Evolutionary conservation across 768 basidiomycete genomes (phyloP).

Genomic region (Boletus insuetus): DNA sequence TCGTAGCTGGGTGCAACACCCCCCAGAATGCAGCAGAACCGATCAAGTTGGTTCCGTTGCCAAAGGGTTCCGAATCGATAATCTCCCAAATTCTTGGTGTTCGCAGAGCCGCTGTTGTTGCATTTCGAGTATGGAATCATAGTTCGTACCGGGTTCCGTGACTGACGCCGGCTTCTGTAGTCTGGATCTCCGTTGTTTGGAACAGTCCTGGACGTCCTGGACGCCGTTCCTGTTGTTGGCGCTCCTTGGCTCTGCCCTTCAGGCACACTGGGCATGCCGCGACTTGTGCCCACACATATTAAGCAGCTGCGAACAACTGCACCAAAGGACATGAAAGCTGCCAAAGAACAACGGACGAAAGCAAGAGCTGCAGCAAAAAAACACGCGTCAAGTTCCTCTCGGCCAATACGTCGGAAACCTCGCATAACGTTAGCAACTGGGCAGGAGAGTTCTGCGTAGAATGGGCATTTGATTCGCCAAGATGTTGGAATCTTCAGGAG

Average conservation of each 20-base stretch:
- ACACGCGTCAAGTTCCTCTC: slow-evolving; percentile 10
- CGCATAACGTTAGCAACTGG: slow-evolving; percentile 20
- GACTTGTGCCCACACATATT: slow-evolving; percentile 68
- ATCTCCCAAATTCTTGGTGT: slow-evolving; percentile 65
- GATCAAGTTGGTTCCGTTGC: slow-evolving; percentile 62
- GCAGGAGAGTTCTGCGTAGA: slow-evolving; percentile 1
- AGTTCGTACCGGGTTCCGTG: background rate
- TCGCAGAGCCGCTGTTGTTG: slow-evolving; percentile 62
- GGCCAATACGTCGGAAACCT: slow-evolving; percentile 14
- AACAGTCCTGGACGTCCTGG: slow-evolving; percentile 39
- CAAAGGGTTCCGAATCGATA: slow-evolving; percentile 59
- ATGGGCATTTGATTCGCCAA: no score
- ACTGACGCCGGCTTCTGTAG: slow-evolving; percentile 29
- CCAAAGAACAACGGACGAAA: slow-evolving; percentile 54
- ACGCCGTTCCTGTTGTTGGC: slow-evolving; percentile 50
- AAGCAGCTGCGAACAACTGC: slow-evolving; percentile 78
- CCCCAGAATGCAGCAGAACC: slow-evolving; percentile 22
- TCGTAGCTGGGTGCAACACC: slow-evolving; percentile 77
- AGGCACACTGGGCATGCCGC: slow-evolving; percentile 8
- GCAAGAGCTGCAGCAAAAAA: slow-evolving; percentile 50
- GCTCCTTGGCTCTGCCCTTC: slow-evolving; percentile 62
- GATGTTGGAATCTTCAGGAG: background rate
- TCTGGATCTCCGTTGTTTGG: slow-evolving; percentile 38
- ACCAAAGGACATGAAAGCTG: slow-evolving; percentile 74
- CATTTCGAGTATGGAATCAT: slow-evolving; percentile 54